Base-by-base conservation (phyloP, 352 stramenopile species). In the Phytophthora palmivora region DNA sequence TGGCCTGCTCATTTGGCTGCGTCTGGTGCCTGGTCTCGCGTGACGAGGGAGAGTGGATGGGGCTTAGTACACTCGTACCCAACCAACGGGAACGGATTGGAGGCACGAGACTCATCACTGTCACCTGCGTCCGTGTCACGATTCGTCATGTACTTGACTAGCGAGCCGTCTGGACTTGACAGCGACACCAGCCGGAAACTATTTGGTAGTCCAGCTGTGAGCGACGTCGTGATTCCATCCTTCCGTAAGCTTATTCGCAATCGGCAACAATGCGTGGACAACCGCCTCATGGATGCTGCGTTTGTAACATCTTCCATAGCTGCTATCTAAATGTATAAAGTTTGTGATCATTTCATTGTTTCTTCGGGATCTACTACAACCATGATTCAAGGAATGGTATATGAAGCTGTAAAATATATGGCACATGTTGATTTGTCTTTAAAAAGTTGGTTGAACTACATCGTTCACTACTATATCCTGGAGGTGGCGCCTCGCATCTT, bases 381-480 rank as follows among this genome's bases (percentile, higher is more conserved):
- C n/a, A n/a, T n/a, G n/a, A n/a, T n/a, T n/a, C n/a, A n/a, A n/a
- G n/a, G n/a, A n/a, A n/a, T n/a, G n/a, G n/a, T n/a, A n/a, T n/a
- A n/a, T n/a, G n/a, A n/a, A n/a, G n/a, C n/a, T n/a, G n/a, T n/a
- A n/a, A 72, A 57, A 67, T 63, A 67, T 62, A 72, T 72, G 51
- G 50, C 58, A 72, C 50, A 68, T 72, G 34, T 70, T 71, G 11
- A 55, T 32, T 59, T 63, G n/a, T n/a, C n/a, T 28, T 63, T 64
- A 58, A 42, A 63, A 63, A 44, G 37, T 55, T 63, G 24, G 33
- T 58, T 8, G 50, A 53, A 49, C 44, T 65, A n/a, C 34, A 48
- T 61, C 16, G 39, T 59, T 50, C 57, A 38, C 41, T 62, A 54
- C 57, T 63, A 72, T 63, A 63, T 33, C 49, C 64, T 64, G 5